Evolutionary conservation across 2,329 filamentous ascomycete species (phyloP), one percentile per base, ranked within the genome.

Genomic region (Diaporthe aspalathi): DNA sequence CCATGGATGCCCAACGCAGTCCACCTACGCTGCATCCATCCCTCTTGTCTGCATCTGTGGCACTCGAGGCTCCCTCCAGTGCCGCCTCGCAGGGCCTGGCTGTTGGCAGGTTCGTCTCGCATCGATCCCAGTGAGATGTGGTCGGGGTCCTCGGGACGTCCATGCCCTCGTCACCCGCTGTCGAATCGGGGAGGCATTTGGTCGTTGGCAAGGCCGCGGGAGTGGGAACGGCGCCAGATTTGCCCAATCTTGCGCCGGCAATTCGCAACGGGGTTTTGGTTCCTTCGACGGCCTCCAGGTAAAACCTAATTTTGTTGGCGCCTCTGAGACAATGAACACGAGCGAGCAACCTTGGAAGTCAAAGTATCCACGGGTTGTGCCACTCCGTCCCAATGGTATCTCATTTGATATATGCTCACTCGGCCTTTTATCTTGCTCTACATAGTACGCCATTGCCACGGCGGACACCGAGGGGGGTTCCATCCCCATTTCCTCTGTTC

Each of bases 181-280:
- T 63, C 57, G 57, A 63, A 49, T 63, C 57, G 57, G 57, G 24
- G 32, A 32, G n/a, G 57, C 16, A 1, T 47, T 50, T 12, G n/a
- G 22, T 32, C 29, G 20, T 14, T 24, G 45, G 27, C 17, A 45
- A 38, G 60, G 29, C 60, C n/a, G n/a, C n/a, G n/a, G n/a, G n/a
- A n/a, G 60, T 65, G 60, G 60, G 60, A 50, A 50, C 60, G 16
- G 60, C 60, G 60, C 60, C 60, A 65, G 60, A 65, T 65, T n/a
- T 65, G 45, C 60, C 60, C 43, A 65, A 65, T 65, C 45, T 65
- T 50, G 45, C 20, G 29, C 60, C 24, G 60, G 29, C 60, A 45
- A 50, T 65, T 65, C 60, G 60, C 60, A 65, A 50, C 22, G 60
- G 60, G 45, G 24, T 50, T 50, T 50, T 50, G 45, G 29, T 50